A percentile compares a stretch with the other conserved stretches of the same genome.
Conservation (phyloP, 1,284 basidiomycete genomes). For the Cryptococcus sp. region DNA sequence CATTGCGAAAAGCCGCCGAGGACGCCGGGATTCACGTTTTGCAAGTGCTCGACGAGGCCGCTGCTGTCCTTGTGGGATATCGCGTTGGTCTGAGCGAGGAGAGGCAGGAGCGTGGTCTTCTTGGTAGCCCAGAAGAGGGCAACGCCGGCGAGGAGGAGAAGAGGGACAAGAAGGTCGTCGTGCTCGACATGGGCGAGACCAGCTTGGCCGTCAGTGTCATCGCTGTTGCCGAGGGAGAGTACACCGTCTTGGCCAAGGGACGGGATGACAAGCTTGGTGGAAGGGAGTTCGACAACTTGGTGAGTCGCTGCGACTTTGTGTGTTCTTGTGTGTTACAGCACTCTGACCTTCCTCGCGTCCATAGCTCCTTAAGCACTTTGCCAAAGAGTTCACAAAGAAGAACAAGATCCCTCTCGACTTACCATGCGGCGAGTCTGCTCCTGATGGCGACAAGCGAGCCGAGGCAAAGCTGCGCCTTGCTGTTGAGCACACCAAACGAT, state of each 20-base stretch:
- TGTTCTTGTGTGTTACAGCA: not conserved
- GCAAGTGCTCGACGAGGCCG: conserved; percentile 80
- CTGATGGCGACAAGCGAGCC: conserved; percentile 72
- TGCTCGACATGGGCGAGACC: conserved; percentile 63
- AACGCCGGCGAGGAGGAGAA: conserved; percentile 54
- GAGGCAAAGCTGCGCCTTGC: conserved; percentile 91
- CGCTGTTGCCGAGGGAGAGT: conserved; percentile 59
- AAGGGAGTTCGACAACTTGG: conserved; percentile 56
- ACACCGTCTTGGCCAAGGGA: conserved; percentile 58
- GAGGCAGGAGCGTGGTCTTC: conserved; percentile 49
- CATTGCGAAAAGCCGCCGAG: conserved; percentile 72
- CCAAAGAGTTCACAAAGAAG: conserved; percentile 97
- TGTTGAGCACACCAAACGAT: conserved; percentile 93
- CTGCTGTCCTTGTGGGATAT: conserved; percentile 63
- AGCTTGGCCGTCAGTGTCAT: conserved; percentile 58
- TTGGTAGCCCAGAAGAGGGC: conserved; percentile 53
- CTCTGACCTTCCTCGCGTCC: conserved; percentile 19
- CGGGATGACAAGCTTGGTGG: conserved; percentile 59
- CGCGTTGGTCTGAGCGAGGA: conserved; percentile 51
- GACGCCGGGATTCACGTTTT: conserved; percentile 81
- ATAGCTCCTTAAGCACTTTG: conserved; percentile 84
- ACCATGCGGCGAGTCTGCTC: conserved; percentile 61
- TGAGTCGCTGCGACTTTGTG: conserved; percentile 37
- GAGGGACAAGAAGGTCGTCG: conserved; percentile 60
- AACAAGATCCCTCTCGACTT: conserved; percentile 74